Percentiles rank a stretch among this genome's conserved stretches.
Evolutionary conservation across 129 eudicot genomes (phyloP).

Genomic region (Lactuca saligna): DNA sequence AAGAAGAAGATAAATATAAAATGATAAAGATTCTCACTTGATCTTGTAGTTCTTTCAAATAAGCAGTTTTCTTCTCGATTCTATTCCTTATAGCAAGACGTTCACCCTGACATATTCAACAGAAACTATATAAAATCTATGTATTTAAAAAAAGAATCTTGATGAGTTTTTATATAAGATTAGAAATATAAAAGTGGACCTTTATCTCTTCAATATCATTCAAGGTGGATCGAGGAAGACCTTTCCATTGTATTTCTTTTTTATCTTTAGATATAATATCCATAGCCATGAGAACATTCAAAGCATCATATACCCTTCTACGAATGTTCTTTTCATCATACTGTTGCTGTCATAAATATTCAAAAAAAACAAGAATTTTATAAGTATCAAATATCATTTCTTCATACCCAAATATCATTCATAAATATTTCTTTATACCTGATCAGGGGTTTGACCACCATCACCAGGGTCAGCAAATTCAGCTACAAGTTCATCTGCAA

Average conservation of each 20-base stretch:
- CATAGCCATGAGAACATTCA: constrained; percentile 86
- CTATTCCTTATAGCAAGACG: constrained; percentile 54
- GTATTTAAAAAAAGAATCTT: not conserved
- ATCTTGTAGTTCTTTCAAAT: constrained; percentile 73
- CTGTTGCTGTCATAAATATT: constrained; percentile 39
- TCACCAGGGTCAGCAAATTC: constrained; percentile 59
- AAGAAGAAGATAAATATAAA: not conserved
- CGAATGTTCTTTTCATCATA: constrained; percentile 83
- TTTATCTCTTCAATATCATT: constrained; percentile 61
- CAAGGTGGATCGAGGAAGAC: constrained; percentile 57
- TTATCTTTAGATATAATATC: constrained; percentile 76
- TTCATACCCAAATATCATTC: not conserved
- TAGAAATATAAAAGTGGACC: constrained; percentile 33
- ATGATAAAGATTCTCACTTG: constrained; percentile 50
- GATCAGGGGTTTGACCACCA: constrained; percentile 46
- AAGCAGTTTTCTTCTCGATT: constrained; percentile 75
- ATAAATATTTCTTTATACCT: constrained; percentile 22
- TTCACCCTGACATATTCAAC: constrained; percentile 46
- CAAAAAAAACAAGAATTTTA: constrained; percentile 3
- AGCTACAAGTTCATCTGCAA: constrained; percentile 87
- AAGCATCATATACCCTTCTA: constrained; percentile 79
- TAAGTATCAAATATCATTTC: not conserved
- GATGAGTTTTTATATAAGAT: not conserved
- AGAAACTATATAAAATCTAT: not conserved
- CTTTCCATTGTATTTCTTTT: constrained; percentile 84